Evolutionary conservation across 345 rosid species (phyloP).

Genomic region (Hibiscus tridactylites): DNA sequence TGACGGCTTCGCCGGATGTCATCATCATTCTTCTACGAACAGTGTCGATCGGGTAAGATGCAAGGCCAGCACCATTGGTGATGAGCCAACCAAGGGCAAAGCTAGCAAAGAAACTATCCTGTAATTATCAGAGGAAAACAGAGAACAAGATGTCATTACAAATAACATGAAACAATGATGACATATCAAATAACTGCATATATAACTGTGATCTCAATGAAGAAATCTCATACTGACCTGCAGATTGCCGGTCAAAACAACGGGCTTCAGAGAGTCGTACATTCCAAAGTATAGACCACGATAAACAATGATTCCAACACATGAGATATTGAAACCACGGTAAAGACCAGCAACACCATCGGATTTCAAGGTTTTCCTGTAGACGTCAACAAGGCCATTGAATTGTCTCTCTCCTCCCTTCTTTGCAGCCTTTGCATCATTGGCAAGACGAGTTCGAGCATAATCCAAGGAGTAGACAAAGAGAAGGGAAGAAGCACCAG

Average conservation of each 20-base stretch:
- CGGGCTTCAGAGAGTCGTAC: constrained; percentile 87
- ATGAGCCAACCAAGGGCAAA: constrained; percentile 84
- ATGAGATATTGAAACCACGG: constrained; percentile 85
- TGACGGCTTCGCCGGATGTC: constrained; percentile 93
- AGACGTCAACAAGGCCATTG: constrained; percentile 70
- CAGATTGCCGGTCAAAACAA: constrained; percentile 46
- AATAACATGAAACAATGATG: not conserved
- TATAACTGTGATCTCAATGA: not conserved
- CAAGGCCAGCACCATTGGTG: constrained; percentile 85
- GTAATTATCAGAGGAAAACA: constrained; percentile 19
- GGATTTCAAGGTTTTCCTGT: constrained; percentile 60
- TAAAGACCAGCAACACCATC: constrained; percentile 82
- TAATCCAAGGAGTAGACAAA: constrained; percentile 83
- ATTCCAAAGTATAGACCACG: constrained; percentile 87
- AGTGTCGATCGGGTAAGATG: constrained; percentile 81
- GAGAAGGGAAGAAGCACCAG: constrained; percentile 83
- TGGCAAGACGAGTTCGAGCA: constrained; percentile 86
- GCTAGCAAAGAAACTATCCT: constrained; percentile 89
- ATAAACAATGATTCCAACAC: constrained; percentile 74
- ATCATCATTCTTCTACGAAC: constrained; percentile 98
- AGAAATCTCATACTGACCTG: constrained; percentile 31
- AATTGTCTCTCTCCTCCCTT: constrained; percentile 89
- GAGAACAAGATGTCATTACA: not conserved
- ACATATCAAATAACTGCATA: not conserved
- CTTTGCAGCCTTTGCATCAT: constrained; percentile 81